phyloP scores from a whole-genome alignment of 164 flowering plant species.

The Taxillus chinensis region DNA sequence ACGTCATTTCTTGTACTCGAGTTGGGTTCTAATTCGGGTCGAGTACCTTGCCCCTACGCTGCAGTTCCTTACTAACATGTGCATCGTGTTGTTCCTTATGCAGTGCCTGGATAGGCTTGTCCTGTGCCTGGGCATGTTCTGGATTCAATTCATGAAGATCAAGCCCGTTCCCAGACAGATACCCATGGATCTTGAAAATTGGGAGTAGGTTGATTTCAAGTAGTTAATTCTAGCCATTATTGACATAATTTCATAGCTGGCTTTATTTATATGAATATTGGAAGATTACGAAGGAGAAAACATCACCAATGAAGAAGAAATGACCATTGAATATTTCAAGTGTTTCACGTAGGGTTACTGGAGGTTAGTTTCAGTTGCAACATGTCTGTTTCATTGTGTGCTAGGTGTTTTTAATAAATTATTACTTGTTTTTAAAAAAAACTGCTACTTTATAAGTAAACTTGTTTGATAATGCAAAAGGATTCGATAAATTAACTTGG shows the following conservation, averaged over 20 bases:
- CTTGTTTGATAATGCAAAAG: too few species aligned
- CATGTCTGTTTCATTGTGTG: neutral
- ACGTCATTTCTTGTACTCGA: slow-evolving; percentile 23
- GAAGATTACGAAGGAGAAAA: slow-evolving; percentile 7
- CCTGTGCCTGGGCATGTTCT: slow-evolving; percentile 76
- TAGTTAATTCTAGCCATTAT: slow-evolving; percentile 1
- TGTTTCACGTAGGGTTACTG: slow-evolving; percentile 37
- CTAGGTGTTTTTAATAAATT: too few species aligned
- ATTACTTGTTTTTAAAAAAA: too few species aligned
- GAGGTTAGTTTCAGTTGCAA: slow-evolving; percentile 20
- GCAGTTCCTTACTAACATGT: slow-evolving; percentile 66
- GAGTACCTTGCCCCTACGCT: slow-evolving; percentile 84
- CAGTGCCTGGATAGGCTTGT: slow-evolving; percentile 75
- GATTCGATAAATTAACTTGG: too few species aligned
- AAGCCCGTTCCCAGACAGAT: slow-evolving; percentile 48
- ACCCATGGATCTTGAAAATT: slow-evolving; percentile 34
- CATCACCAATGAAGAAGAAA: slow-evolving; percentile 19
- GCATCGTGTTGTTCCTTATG: slow-evolving; percentile 65
- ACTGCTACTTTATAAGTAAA: too few species aligned
- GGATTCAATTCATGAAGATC: slow-evolving; percentile 74
- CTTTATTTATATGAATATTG: slow-evolving; percentile 12
- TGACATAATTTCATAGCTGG: neutral
- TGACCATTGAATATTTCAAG: slow-evolving; percentile 14
- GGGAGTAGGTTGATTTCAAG: slow-evolving; percentile 12
- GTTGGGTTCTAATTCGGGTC: slow-evolving; percentile 54